phyloP scores from a whole-genome alignment of 192 early-diverging fungal species.

The Phlyctochytrium planicorne region DNA sequence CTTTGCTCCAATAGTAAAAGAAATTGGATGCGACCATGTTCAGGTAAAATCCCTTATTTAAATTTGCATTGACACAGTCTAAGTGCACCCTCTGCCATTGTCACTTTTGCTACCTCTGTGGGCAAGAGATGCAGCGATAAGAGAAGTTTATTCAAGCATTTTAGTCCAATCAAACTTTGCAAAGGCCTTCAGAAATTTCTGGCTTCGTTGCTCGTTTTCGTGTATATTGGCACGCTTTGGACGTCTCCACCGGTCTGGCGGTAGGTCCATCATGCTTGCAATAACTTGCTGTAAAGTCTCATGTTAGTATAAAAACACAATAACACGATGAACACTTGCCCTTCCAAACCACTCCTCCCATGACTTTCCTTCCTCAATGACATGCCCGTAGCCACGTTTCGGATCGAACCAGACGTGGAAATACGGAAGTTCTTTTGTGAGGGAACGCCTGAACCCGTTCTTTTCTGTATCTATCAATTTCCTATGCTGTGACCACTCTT shows the following conservation, averaged over 20 bases:
- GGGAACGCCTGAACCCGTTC: slow-evolving; percentile 44
- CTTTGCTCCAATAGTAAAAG: too few species aligned
- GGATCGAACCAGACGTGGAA: slow-evolving; percentile 97
- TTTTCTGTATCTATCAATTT: slow-evolving; percentile 74
- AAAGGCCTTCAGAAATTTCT: slow-evolving; percentile 66
- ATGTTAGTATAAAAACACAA: slow-evolving; percentile 12
- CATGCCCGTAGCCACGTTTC: slow-evolving; percentile 86
- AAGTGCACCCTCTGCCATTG: too few species aligned
- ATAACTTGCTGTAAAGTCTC: slow-evolving; percentile 62
- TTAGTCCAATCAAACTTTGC: slow-evolving; percentile 89
- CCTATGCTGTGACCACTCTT: slow-evolving; percentile 88
- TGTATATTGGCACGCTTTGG: slow-evolving; percentile 55
- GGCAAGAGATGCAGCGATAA: too few species aligned
- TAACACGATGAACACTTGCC: slow-evolving; percentile 32
- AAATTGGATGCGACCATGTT: too few species aligned
- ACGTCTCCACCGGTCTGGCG: slow-evolving; percentile 70
- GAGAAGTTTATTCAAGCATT: too few species aligned
- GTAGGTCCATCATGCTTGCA: slow-evolving; percentile 78
- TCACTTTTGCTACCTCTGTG: too few species aligned
- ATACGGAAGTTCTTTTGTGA: slow-evolving; percentile 78
- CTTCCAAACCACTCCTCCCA: slow-evolving; percentile 88
- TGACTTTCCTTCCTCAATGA: slow-evolving; percentile 83
- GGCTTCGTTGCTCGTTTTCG: slow-evolving; percentile 51
- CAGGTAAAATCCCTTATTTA: too few species aligned
- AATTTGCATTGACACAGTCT: too few species aligned